Base-by-base conservation (phyloP, 768 basidiomycete genomes). In the Thelephora ganbajun region DNA sequence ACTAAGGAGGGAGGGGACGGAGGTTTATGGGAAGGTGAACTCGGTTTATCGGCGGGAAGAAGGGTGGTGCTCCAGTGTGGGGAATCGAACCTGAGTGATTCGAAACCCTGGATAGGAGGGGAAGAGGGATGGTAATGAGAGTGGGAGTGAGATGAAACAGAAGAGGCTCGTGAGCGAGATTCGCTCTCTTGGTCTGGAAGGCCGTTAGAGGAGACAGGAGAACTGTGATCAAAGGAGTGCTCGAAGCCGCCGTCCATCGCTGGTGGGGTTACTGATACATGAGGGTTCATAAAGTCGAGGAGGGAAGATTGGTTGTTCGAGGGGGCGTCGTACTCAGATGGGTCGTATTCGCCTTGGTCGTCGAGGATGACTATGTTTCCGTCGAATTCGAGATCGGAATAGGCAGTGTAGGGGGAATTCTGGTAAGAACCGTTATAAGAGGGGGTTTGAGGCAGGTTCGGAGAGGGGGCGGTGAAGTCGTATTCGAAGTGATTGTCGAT, bases 251-350 rank as follows among this genome's bases (percentile, higher is more conserved):
- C 63, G 54, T 66, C 64, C 59, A 54, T 43, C n/a, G 48, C 48
- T 22, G 63, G 56, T 0, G 61, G 67, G 0, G 67, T 68, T 43
- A 68, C 61, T 13, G 68, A 65, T 14, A 68, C 61, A 34, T 49
- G 49, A 26, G 61, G 54, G 53, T 72, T 69, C 51, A 58, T 77
- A 61, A 80, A 79, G 65, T 82, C 74, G 54, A 86, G 69, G 11
- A 79, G 69, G 19, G 64, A 63, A 41, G 61, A 57, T 22, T 61
- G 56, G 30, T 71, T 58, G 1, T 65, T 64, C 49, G 69, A 61
- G 16, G 81, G 78, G 4, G 65, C 57, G 64, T 88, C 85, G 69
- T 76, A 87, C 48, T 86, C 80, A 23, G 73, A 61, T 3, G 85
- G 84, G 59, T 87, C 77, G 72, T 88, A 87, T 26, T 77, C 79